Evolutionary conservation across 768 basidiomycete species (phyloP).

Genomic region (Asterophora lycoperdoides): DNA sequence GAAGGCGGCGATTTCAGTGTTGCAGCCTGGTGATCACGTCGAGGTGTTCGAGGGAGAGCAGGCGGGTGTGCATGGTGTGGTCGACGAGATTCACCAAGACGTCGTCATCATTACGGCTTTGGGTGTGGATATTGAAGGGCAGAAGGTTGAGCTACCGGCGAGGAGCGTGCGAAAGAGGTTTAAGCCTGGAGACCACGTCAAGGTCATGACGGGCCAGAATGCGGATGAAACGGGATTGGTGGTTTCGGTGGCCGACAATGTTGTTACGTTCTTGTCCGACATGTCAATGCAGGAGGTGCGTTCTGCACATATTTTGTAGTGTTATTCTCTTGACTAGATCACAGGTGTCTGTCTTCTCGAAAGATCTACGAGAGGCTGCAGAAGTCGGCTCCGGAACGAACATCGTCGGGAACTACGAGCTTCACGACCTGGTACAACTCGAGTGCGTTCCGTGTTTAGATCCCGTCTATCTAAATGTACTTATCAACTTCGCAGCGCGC

Average conservation of each 20-base stretch:
- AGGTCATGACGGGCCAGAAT: constrained; percentile 95
- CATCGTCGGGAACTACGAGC: constrained; percentile 86
- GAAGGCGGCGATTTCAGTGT: constrained; percentile 84
- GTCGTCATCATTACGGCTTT: constrained; percentile 79
- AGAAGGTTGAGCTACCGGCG: constrained; percentile 82
- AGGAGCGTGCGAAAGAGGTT: constrained; percentile 91
- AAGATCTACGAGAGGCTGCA: constrained; percentile 94
- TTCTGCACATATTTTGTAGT: constrained; percentile 7
- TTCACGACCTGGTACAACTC: constrained; percentile 95
- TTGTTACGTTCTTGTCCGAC: constrained; percentile 96
- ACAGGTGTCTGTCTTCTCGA: constrained; percentile 94
- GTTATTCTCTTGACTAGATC: not conserved
- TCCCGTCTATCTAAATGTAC: constrained; percentile 1
- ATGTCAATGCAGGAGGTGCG: constrained; percentile 92
- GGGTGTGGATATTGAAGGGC: constrained; percentile 80
- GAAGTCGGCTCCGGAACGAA: constrained; percentile 94
- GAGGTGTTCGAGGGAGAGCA: constrained; percentile 98
- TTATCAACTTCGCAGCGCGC: constrained; percentile 48
- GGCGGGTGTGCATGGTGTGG: constrained; percentile 85
- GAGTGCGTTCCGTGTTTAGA: constrained; percentile 68
- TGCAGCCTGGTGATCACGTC: constrained; percentile 97
- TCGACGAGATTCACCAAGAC: constrained; percentile 85
- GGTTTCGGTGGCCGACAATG: constrained; percentile 83
- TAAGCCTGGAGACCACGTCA: constrained; percentile 97
- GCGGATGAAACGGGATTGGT: constrained; percentile 95